These are phyloP conservation scores for Melanogaster broomeanus DNA, from an alignment of 768 basidiomycete species.

Conservation along the genomic window DNA sequence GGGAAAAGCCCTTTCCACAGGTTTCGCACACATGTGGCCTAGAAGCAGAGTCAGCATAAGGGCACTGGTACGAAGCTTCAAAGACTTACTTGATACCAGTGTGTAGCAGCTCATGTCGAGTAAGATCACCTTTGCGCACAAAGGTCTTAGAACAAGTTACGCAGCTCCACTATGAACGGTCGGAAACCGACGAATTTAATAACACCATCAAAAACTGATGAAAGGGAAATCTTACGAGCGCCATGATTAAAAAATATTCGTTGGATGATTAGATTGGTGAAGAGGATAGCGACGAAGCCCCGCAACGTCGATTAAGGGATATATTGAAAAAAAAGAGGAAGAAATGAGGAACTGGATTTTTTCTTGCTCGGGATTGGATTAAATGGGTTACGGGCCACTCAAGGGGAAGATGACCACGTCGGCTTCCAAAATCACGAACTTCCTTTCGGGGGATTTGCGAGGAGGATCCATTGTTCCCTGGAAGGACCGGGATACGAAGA, in stretches of 20 bases:
- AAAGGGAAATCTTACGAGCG: slow-evolving; percentile 17
- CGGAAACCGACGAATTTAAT: background rate
- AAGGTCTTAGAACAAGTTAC: slow-evolving; percentile 51
- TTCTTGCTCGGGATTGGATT: slow-evolving; percentile 10
- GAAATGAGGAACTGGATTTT: slow-evolving; percentile 7
- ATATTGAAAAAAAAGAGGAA: slow-evolving; percentile 8
- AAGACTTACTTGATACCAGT: slow-evolving; percentile 46
- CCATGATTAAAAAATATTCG: slow-evolving; percentile 15
- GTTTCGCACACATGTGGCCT: slow-evolving; percentile 54
- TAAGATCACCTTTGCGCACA: slow-evolving; percentile 58
- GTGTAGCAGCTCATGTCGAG: slow-evolving; percentile 56
- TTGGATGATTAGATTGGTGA: slow-evolving; percentile 11
- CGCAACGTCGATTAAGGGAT: slow-evolving; percentile 40
- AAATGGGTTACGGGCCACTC: slow-evolving; percentile 13
- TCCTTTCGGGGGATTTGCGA: slow-evolving; percentile 9
- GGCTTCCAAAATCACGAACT: slow-evolving; percentile 3
- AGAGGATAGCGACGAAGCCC: slow-evolving; percentile 43
- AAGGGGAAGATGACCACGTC: slow-evolving; percentile 8
- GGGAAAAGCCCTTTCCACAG: slow-evolving; percentile 60
- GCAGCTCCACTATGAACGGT: slow-evolving; percentile 39
- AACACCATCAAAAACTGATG: background rate
- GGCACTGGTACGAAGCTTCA: background rate
- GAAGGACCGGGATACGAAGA: background rate
- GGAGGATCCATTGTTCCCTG: slow-evolving; percentile 24
- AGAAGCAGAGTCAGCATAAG: background rate